phyloP scores from a whole-genome alignment of 805 yeast genomes.

The Saccharomycopsis sp. region DNA sequence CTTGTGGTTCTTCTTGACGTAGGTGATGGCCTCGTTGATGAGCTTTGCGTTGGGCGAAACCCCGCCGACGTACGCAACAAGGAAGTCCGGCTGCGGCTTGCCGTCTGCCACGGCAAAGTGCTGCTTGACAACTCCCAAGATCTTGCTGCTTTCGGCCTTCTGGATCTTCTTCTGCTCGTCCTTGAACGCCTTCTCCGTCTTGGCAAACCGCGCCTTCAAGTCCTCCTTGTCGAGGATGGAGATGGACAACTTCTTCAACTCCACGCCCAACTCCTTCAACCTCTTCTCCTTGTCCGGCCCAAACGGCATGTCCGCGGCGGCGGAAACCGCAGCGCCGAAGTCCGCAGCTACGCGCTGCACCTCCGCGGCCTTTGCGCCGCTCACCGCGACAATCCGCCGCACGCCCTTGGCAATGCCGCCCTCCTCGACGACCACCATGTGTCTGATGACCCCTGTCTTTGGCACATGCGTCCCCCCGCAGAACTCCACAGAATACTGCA shows the following conservation, averaged over 20 bases:
- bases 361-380: slow-evolving; percentile 84
- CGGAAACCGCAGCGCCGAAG: slow-evolving; percentile 53
- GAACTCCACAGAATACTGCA: slow-evolving; percentile 76
- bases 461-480: slow-evolving; percentile 99
- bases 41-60: slow-evolving; percentile 87
- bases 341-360: slow-evolving; percentile 81
- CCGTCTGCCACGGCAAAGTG: slow-evolving; percentile 43
- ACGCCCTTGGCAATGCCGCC: slow-evolving; percentile 98
- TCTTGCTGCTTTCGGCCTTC: slow-evolving; percentile 79
- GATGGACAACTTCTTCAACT: slow-evolving; percentile 72
- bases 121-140: slow-evolving; percentile 66
- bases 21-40: slow-evolving; percentile 84
- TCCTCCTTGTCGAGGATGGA: slow-evolving; percentile 75
- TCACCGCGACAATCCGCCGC: slow-evolving; percentile 95
- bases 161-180: slow-evolving; percentile 84
- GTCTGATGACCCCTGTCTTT: slow-evolving; percentile 89
- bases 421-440: slow-evolving; percentile 85
- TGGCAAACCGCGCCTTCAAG: slow-evolving; percentile 65
- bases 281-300: slow-evolving; percentile 74
- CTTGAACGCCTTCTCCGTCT: slow-evolving; percentile 78
- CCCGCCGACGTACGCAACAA: slow-evolving; percentile 55
- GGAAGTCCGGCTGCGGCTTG: slow-evolving; percentile 44
- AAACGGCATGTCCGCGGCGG: slow-evolving; percentile 56
- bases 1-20: slow-evolving; percentile 68
- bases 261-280: slow-evolving; percentile 78